phyloP scores from a whole-genome alignment of 225 moss, liverwort and hornwort species.

The Pseudoscleropodium purum region DNA sequence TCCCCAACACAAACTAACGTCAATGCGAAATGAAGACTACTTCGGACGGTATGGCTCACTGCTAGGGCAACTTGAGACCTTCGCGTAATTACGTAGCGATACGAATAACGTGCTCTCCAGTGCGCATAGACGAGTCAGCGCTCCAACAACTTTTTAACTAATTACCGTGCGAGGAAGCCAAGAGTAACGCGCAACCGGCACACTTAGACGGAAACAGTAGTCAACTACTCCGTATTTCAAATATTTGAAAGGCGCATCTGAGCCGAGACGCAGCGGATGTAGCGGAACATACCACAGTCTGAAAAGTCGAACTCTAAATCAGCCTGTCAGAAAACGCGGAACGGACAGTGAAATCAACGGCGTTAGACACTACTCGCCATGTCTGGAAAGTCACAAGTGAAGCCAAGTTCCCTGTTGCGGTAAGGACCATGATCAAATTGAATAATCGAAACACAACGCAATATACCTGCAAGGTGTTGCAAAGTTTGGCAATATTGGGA shows the following conservation, averaged over 20 bases:
- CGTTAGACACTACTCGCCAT: neutral
- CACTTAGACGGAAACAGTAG: neutral
- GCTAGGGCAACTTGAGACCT: neutral
- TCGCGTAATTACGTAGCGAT: neutral
- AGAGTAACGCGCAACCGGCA: neutral
- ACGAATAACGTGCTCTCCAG: neutral
- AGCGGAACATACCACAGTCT: neutral
- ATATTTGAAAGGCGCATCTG: neutral
- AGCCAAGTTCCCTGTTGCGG: neutral
- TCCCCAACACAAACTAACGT: neutral
- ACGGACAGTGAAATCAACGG: neutral
- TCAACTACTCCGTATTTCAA: neutral
- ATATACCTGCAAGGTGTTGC: slow-evolving; percentile 55
- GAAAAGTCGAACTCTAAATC: neutral
- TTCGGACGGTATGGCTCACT: neutral
- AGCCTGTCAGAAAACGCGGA: neutral
- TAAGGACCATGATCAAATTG: neutral
- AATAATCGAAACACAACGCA: neutral
- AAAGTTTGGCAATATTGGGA: slow-evolving; percentile 29
- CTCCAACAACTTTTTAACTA: neutral
- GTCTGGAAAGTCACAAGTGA: neutral
- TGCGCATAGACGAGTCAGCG: neutral
- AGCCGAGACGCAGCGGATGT: neutral
- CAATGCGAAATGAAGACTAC: neutral
- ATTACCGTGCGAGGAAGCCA: neutral